Evolutionary conservation across 2,329 filamentous ascomycete genomes (phyloP), one percentile per base, ranked within the genome.

Genomic region (Sporothrix pallida): DNA sequence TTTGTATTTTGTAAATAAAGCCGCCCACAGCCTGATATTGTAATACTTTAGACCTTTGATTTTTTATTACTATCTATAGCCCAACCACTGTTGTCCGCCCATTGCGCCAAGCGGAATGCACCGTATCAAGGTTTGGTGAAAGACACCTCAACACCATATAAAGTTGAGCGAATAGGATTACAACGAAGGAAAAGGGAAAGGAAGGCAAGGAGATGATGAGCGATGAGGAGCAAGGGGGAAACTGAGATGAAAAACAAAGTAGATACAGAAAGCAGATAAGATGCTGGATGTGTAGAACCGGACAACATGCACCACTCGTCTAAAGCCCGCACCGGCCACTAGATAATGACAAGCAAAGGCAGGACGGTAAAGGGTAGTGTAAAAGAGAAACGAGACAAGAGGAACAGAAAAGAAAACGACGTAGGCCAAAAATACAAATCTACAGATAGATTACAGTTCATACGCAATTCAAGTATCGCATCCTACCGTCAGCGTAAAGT

Each of bases 341-440:
- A 23, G 44, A 67, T 15, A 62, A 62, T 46, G 23, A 26, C 44
- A 67, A 50, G 63, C 10, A 67, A 44, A 50, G 13, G 65, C 44
- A 12, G 44, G 50, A 10, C 10, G 31, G 31, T 37, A 37, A 37
- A 37, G 31, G 31, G 31, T 37, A 37, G 31, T 37, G 31, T 37
- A 23, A 44, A 70, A 52, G 20, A 26, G 37, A 71, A 10, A 60
- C 31, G 48, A 48, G 37, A 42, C 31, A 46, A 44, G 48, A 37
- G 62, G 37, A 17, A 37, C 37, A 37, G 8, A 58, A 10, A 31
- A 17, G 7, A 26, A 46, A 37, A 50, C 13, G 15, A 52, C n/a
- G n/a, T 23, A 56, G 67, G 46, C 67, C 67, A 69, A 52, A 37
- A 72, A 73, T 52, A 70, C 54, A 73, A 70, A 63, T 73, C 63